Evolutionary conservation across 768 basidiomycete genomes (phyloP), one percentile per base, ranked within the genome.

Genomic region (Boletus rubescentipes): DNA sequence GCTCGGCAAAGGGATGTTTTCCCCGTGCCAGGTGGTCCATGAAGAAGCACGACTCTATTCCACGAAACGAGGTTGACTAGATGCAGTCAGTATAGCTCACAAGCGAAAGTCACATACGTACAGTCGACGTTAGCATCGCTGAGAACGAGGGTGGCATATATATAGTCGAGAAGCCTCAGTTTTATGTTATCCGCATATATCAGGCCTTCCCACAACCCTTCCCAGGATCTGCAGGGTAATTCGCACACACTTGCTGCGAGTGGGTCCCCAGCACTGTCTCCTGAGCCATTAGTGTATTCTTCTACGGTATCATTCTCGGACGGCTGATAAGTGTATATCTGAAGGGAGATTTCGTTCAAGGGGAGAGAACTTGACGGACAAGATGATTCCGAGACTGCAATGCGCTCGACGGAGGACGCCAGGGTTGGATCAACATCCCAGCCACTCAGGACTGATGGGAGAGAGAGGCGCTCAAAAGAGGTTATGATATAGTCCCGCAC

Each of bases 11-110:
- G 77, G 1, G 91, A 93, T 0, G 97, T 98, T 74, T 99, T 98
- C 12, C 97, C 96, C 2, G 97, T 98, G 0, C 97, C 97, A 2
- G 97, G 97, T 21, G 97, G 97, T 0, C 97, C 97, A 67, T 98
- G 95, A 14, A 99, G 76, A 9, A 99, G 75, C 1, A 98, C 90
- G 14, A 99, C 87, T 2, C 96, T 85, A 66, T 98, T 98, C 94
- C 95, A 98, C 0, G 92, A 87, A 11, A 98, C 85, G 35, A 98
- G 78, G 64, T 98, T 96, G 71, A 85, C 90, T 91, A 53, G 3
- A 46, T n/a, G 32, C 37, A 36, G 21, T 64, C 47, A 49, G 51
- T 18, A 39, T 37, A 43, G 36, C 53, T 54, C 42, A 48, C 12
- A 2, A 32, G 31, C 12, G 15, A 44, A 38, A 46, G 30, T n/a